These are phyloP conservation scores for Neoboletus subvelutipes DNA, from an alignment of 768 basidiomycete species.

Conservation along the genomic window DNA sequence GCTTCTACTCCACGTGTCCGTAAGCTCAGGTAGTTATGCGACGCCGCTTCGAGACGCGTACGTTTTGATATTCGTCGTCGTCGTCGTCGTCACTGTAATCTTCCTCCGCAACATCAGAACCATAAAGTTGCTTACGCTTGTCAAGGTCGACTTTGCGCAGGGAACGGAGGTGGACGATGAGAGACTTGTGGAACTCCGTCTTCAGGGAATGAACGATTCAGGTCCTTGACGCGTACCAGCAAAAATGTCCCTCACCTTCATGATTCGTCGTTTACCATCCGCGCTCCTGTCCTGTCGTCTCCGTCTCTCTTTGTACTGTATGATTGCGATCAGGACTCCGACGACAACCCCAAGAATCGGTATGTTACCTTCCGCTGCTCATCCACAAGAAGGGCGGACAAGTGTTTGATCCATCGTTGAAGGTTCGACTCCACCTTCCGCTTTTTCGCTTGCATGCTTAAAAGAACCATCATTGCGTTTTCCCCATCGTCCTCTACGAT, in stretches of 20 bases:
- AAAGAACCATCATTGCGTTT: constrained; percentile 30
- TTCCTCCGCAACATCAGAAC: constrained; percentile 38
- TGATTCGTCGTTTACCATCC: constrained; percentile 50
- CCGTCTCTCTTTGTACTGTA: constrained; percentile 64
- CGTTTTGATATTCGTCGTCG: constrained; percentile 35
- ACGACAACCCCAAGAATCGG: not conserved
- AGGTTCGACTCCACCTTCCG: constrained; percentile 44
- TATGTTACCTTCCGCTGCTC: constrained; percentile 68
- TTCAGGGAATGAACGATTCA: constrained; percentile 26
- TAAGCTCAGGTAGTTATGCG: constrained; percentile 26
- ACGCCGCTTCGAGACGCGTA: constrained; percentile 31
- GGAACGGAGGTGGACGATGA: constrained; percentile 54
- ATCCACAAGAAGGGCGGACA: constrained; percentile 56
- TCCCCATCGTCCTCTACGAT: constrained; percentile 42
- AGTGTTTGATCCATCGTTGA: constrained; percentile 69
- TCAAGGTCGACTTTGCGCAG: constrained; percentile 61
- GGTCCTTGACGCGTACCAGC: not conserved
- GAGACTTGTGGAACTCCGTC: constrained; percentile 70
- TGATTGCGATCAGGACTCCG: constrained; percentile 2
- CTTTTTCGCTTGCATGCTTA: constrained; percentile 35
- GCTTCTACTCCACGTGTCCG: constrained; percentile 20
- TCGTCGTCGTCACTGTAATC: constrained; percentile 33
- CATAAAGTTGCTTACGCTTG: constrained; percentile 45
- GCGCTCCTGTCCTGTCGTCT: constrained; percentile 48
- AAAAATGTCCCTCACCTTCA: constrained; percentile 48